Conservation (phyloP, 192 early-diverging fungal species). For the Paraglomus brasilianum region DNA sequence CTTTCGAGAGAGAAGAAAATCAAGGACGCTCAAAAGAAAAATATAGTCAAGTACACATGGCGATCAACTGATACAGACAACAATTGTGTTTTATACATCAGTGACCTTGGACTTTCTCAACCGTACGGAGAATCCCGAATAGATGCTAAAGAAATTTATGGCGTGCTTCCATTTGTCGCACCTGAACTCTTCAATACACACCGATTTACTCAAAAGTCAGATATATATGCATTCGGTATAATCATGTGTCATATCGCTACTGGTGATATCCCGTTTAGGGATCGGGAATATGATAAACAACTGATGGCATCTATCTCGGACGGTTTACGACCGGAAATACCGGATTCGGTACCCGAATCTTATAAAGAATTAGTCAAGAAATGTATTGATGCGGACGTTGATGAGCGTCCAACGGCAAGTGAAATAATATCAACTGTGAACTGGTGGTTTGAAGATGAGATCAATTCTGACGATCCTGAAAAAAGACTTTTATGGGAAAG, state of each 20-base stretch:
- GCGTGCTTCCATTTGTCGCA: conserved; percentile 7
- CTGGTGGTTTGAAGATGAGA: not conserved
- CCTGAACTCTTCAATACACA: not conserved
- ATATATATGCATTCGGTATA: conserved; percentile 29
- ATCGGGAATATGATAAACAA: conserved; percentile 3
- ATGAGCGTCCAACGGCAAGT: conserved; percentile 20
- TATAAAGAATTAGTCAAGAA: conserved; percentile 12
- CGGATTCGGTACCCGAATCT: conserved; percentile 5
- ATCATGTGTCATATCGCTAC: conserved; percentile 26
- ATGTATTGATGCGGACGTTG: conserved; percentile 23
- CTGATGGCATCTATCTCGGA: conserved; percentile 18
- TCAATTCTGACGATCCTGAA: too few species aligned
- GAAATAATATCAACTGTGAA: conserved; percentile 12
- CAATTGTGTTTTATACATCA: too few species aligned
- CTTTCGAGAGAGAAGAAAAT: not conserved
- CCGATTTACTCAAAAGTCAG: not conserved
- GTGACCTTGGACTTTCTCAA: too few species aligned
- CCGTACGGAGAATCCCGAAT: too few species aligned
- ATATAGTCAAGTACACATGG: too few species aligned
- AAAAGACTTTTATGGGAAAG: too few species aligned
- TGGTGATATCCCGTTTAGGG: conserved; percentile 5
- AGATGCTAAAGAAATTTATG: not conserved
- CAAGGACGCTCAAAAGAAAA: too few species aligned
- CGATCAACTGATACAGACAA: too few species aligned
- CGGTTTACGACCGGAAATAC: conserved; percentile 27